Base-by-base conservation (phyloP, 495 filamentous ascomycete species). In the Neurospora tetrasperma region DNA sequence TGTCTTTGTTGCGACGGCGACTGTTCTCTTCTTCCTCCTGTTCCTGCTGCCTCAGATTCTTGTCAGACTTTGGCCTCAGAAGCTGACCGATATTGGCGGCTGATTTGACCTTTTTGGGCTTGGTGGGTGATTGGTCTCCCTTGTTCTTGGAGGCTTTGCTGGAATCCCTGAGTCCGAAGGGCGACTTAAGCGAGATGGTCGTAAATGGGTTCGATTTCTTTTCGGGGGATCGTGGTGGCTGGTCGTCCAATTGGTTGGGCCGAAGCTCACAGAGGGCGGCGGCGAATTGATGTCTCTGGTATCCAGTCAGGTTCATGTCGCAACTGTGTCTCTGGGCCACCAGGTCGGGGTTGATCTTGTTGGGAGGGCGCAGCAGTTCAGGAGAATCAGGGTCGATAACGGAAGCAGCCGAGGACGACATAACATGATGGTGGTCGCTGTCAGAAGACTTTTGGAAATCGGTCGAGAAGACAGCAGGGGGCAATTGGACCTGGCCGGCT, bases 21-120 rank as follows among this genome's bases (percentile, higher is more conserved):
- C 72, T 18, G 70, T 84, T 81, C 12, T 85, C 80, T 43, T 82
- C 80, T 43, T 76, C 78, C 42, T 77, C 79, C 69, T 79, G 75
- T 77, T 84, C 54, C 39, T 72, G 23, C 44, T 78, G 82, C 42
- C 83, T 80, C 39, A 86, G 73, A 71, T 85, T 87, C 79, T 90
- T 91, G 14, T 85, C 83, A 11, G 88, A 86, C 74, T 89, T 90
- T 23, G 88, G 87, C 48, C 88, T 86, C 82, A 86, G 69, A 11
- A 93, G 87, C 5, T 85, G 90, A 0, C 89, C 87, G 5, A 97
- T 84, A 77, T 92, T 94, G 68, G 92, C 94, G 5, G 92, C 86
- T 0, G 94, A 96, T 77, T 96, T 97, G 20, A 89, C 87, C 85
- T 95, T 96, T 81, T 94, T 94, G 8, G 91, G 89, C 72, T 89